Evolutionary conservation across 2,329 filamentous ascomycete species (phyloP).

Genomic region (Ophiobolus disseminans): DNA sequence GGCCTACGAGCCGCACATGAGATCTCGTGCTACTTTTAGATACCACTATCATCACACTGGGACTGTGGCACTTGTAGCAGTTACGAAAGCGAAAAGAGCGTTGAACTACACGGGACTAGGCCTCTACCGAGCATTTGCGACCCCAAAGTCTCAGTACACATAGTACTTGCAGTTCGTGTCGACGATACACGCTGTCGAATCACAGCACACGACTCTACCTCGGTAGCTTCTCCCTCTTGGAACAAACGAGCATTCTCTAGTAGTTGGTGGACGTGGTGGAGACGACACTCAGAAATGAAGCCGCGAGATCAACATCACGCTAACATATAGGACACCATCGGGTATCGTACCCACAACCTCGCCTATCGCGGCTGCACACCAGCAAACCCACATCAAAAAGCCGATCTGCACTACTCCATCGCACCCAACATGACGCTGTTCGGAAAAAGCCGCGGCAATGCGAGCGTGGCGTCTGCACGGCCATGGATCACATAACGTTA

Average conservation of each 20-base stretch:
- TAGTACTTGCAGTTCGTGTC: neutral
- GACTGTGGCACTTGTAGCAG: slow-evolving; percentile 12
- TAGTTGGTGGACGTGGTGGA: too few relatives aligned
- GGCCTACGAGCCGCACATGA: slow-evolving; percentile 25
- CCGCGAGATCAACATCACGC: too few relatives aligned
- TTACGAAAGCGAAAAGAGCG: slow-evolving; percentile 29
- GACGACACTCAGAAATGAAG: too few relatives aligned
- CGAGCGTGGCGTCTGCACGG: slow-evolving; percentile 16
- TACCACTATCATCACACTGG: slow-evolving; percentile 9
- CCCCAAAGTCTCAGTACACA: slow-evolving; percentile 5
- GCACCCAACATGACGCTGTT: too few relatives aligned
- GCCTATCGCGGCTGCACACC: slow-evolving; percentile 15
- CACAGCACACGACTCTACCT: too few relatives aligned
- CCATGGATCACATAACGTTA: slow-evolving; percentile 16
- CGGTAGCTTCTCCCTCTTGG: too few relatives aligned
- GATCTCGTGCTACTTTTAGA: slow-evolving; percentile 22
- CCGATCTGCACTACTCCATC: slow-evolving; percentile 12
- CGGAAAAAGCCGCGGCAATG: slow-evolving; percentile 19
- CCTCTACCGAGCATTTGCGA: neutral
- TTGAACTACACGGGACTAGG: neutral
- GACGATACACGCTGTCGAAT: neutral
- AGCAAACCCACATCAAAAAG: neutral
- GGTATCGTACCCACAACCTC: neutral
- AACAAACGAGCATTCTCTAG: too few relatives aligned
- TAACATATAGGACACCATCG: too few relatives aligned